These are phyloP conservation scores for Syzygium malaccense DNA, from an alignment of 441 rosid genomes.

Conservation along the genomic window DNA sequence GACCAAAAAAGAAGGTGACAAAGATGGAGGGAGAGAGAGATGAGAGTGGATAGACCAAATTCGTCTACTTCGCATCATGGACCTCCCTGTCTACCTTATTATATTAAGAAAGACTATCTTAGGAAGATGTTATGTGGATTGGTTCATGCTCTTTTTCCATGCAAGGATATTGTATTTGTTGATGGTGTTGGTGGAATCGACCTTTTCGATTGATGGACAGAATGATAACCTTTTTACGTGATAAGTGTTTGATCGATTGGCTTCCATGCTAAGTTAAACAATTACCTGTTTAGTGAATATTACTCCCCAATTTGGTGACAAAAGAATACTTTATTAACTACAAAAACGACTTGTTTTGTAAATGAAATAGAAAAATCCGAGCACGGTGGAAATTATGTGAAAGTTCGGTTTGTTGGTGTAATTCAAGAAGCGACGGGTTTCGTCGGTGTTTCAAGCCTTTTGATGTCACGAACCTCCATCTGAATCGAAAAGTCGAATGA, in stretches of 20 bases:
- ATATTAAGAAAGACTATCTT: background rate
- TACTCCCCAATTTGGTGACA: background rate
- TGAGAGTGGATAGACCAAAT: background rate
- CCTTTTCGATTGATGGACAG: no score
- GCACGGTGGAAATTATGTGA: fast-evolving
- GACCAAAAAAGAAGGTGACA: background rate
- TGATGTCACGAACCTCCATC: background rate
- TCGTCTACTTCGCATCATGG: background rate
- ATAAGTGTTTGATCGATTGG: background rate
- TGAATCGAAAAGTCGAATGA: fast-evolving
- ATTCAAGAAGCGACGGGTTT: fast-evolving
- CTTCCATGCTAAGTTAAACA: background rate
- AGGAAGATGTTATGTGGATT: background rate
- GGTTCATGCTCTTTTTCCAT: background rate
- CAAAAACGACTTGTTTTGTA: background rate
- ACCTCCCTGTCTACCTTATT: background rate
- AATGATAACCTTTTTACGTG: no score
- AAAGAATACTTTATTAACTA: background rate
- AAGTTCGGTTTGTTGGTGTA: fast-evolving
- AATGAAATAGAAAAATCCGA: fast-evolving
- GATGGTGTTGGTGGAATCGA: background rate
- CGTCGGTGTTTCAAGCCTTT: background rate
- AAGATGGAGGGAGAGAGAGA: background rate
- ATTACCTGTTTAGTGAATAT: background rate
- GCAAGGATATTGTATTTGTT: background rate